phyloP scores from a whole-genome alignment of 352 stramenopile genomes.

The Pythium folliculosum region DNA sequence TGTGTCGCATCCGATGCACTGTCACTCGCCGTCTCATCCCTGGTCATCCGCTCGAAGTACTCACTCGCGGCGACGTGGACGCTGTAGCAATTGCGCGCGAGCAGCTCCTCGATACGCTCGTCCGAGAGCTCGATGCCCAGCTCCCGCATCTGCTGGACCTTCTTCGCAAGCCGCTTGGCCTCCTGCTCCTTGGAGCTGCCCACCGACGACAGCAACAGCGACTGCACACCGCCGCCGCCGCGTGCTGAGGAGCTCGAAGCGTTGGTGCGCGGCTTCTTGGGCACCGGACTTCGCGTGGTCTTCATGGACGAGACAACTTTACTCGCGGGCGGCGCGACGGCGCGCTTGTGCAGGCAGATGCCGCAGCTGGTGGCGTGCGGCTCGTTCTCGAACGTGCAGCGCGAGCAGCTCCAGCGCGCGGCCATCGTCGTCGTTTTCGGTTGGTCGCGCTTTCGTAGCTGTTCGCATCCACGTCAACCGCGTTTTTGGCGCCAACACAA shows the following conservation, averaged over 20 bases:
- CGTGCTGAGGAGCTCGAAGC: not conserved
- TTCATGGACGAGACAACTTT: not conserved
- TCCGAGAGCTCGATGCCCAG: conserved; percentile 68
- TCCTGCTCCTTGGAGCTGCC: conserved; percentile 72
- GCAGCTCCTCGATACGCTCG: conserved; percentile 50
- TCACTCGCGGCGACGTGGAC: conserved; percentile 66
- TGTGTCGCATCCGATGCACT: not conserved
- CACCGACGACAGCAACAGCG: conserved; percentile 55
- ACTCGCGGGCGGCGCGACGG: not conserved
- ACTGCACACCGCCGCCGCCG: conserved; percentile 23
- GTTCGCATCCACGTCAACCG: not conserved
- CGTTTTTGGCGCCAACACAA: conserved; percentile 26
- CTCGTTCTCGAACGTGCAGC: conserved; percentile 80
- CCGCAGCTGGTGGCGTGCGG: conserved; percentile 36
- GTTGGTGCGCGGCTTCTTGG: conserved; percentile 23
- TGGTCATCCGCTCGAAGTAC: conserved; percentile 65
- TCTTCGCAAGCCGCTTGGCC: conserved; percentile 54
- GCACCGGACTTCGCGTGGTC: conserved; percentile 10
- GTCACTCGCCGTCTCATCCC: not conserved
- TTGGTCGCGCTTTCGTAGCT: not conserved
- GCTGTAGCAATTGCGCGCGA: conserved; percentile 77
- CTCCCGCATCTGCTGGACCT: conserved; percentile 75
- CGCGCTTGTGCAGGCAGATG: conserved; percentile 50
- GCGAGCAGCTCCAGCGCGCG: conserved; percentile 56
- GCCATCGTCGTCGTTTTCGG: conserved; percentile 4